Conservation (phyloP, 208 protist species). For the Crithidia sp. region DNA sequence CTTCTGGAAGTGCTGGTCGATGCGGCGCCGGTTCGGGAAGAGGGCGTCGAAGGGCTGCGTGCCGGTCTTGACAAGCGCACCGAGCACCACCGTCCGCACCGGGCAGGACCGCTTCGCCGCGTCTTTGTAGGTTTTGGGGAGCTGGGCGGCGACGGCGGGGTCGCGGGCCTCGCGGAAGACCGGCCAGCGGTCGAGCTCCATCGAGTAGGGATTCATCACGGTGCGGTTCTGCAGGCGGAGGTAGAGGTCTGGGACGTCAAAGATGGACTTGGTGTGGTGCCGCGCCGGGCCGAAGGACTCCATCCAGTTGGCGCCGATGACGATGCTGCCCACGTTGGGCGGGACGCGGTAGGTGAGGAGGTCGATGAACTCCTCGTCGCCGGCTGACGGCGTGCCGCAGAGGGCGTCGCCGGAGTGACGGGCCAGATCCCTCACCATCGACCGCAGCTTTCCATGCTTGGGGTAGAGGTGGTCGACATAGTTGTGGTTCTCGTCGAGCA, state of each 20-base stretch:
- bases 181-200: slow-evolving; percentile 81
- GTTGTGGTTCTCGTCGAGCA: slow-evolving; percentile 70
- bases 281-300: slow-evolving; percentile 48
- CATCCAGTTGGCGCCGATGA: slow-evolving; percentile 67
- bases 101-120: slow-evolving; percentile 29
- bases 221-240: slow-evolving; percentile 80
- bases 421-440: slow-evolving; percentile 42
- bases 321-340: slow-evolving; percentile 55
- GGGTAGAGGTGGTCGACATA: slow-evolving; percentile 82
- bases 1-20: slow-evolving; percentile 42
- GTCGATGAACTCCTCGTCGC: slow-evolving; percentile 85
- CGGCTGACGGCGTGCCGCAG: slow-evolving; percentile 42
- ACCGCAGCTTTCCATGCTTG: slow-evolving; percentile 58
- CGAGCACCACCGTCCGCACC: slow-evolving; percentile 60
- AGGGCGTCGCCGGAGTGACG: slow-evolving; percentile 75
- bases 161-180: slow-evolving; percentile 41
- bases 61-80: slow-evolving; percentile 53
- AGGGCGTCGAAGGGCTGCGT: slow-evolving; percentile 43
- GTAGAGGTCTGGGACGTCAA: slow-evolving; percentile 76
- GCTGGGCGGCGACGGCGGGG: slow-evolving; percentile 8
- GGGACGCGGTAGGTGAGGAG: slow-evolving; percentile 63
- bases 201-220: slow-evolving; percentile 55
- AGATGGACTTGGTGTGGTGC: slow-evolving; percentile 35
- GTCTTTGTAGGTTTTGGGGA: slow-evolving; percentile 29
- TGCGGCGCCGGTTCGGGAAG: slow-evolving; percentile 43